These are phyloP conservation scores for Spencermartinsiella europaea DNA, from an alignment of 805 yeast species.

Conservation along the genomic window DNA sequence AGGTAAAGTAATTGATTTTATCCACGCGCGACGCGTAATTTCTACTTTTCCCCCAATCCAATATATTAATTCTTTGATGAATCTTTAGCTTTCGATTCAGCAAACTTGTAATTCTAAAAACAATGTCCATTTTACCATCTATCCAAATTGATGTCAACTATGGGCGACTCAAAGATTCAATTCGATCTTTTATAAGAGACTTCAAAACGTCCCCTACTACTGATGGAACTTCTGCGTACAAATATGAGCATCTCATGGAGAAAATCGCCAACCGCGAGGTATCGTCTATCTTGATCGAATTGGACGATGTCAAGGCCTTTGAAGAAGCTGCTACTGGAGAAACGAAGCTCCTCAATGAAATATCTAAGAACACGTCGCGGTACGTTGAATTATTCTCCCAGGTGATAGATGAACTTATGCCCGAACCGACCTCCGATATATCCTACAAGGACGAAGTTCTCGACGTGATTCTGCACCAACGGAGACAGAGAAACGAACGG, in stretches of 20 bases:
- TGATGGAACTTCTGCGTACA: conserved; percentile 29
- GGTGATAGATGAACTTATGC: conserved; percentile 77
- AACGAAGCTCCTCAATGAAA: conserved; percentile 47
- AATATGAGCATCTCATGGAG: conserved; percentile 72
- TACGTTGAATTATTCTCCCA: conserved; percentile 71
- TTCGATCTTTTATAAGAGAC: conserved; percentile 62
- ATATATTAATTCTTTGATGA: too few species aligned
- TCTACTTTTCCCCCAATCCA: too few species aligned
- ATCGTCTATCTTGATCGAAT: conserved; percentile 62
- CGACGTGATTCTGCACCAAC: conserved; percentile 87
- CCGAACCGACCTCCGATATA: conserved; percentile 77
- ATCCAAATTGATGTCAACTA: conserved; percentile 72
- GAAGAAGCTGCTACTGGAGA: conserved; percentile 43
- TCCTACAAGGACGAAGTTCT: conserved; percentile 82
- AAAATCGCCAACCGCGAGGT: conserved; percentile 78
- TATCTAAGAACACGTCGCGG: conserved; percentile 70
- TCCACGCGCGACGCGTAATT: too few species aligned
- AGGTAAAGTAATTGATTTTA: too few species aligned
- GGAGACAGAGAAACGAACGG: conserved; percentile 76
- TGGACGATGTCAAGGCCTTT: conserved; percentile 76
- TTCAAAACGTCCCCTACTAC: conserved; percentile 47
- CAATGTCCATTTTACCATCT: conserved; percentile 47
- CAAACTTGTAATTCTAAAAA: too few species aligned
- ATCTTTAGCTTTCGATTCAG: too few species aligned
- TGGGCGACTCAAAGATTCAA: conserved; percentile 48